Evolutionary conservation across 257 asterid genomes (phyloP), one percentile per base, ranked within the genome.

Genomic region (Plantago elongata): DNA sequence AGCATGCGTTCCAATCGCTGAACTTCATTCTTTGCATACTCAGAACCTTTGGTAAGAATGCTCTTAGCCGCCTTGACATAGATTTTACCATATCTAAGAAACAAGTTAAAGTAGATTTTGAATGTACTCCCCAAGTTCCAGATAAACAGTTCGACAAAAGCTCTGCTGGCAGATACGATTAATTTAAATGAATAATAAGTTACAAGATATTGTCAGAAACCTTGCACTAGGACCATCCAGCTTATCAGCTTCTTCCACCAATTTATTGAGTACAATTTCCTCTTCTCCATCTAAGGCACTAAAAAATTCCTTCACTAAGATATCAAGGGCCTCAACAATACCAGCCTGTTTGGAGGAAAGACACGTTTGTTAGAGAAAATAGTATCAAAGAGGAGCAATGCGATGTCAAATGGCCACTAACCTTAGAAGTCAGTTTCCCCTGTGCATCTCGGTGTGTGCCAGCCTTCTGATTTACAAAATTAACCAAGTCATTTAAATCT

Each of bases 391-490:
- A 16, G 57, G 13, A 64, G 67, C 11, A 18, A 57, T 11, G 45
- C 61, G 10, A 34, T 34, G 7, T 54, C 46, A 60, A 75, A 51
- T 62, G 52, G 65, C 51, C 15, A 71, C 82, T 62, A 68, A 89
- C 99, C 95, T 80, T 64, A 64, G 89, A 77, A 49, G 90, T 84
- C 59, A 78, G 69, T 60, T 87, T 95, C 54, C 99, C 97, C 11
- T 86, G 77, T 16, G 85, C 72, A 75, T 89, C 97, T 57, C 97
- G 95, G 76, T 81, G 83, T 63, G 96, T 89, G 68, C 95, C 96
- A 70, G 72, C 72, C 68, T 85, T 92, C 81, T 86, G 95, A 61
- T 92, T 92, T 74, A 89, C 86, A 67, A 92, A 92, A 22, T 77
- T 73, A 62, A 92, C 91, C 56, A 92, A 84, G 71, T 82, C 97